Base-by-base conservation (phyloP, 2,329 filamentous ascomycete genomes). In the Cladosporium sp. region DNA sequence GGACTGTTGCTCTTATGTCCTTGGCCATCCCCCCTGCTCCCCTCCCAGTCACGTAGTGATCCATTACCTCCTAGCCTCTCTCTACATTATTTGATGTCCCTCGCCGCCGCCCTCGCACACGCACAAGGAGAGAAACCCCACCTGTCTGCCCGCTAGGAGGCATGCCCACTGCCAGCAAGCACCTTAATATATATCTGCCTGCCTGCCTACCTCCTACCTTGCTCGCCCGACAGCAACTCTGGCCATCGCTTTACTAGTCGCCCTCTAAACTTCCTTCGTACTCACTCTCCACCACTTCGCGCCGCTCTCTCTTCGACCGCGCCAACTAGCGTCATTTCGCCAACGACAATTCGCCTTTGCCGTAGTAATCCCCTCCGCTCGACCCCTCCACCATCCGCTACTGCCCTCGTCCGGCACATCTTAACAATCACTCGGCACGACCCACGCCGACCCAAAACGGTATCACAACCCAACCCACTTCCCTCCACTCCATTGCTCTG, bases 391-490 rank as follows among this genome's bases (percentile, higher is more conserved):
- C 19, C 20, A 12, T 15, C 12, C 45, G 15, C 29, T 43, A 9
- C 35, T 16, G 13, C 16, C 22, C 16, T 39, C 35, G 25, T 25
- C 25, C 45, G 45, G 45, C 45, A 48, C 15, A 19, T 48, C 22
- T 38, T 33, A 35, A 39, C 27, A 25, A 40, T 33, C 43, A 27
- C 29, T 48, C 45, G 45, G 45, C 45, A 40, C 45, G 45, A 39
- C 36, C 45, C 45, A 48, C 45, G 36, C 38, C 43, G 35, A 16
- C 27, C 27, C 45, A 22, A 19, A 25, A 32, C 45, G 36, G 36
- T 25, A 30, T 29, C 30, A 40, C 36, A 35, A 48, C 36, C 27
- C 43, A 38, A n/a, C 19, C 42, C 12, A 33, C 36, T 39, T 30
- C 6, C 16, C 36, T 39, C 13, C 45, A 48, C 45, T 12, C 9